A percentile compares a stretch with the other conserved stretches of the same genome.
phyloP scores from a whole-genome alignment of 148 eudicot genomes.

The Rhododendron henanense region DNA sequence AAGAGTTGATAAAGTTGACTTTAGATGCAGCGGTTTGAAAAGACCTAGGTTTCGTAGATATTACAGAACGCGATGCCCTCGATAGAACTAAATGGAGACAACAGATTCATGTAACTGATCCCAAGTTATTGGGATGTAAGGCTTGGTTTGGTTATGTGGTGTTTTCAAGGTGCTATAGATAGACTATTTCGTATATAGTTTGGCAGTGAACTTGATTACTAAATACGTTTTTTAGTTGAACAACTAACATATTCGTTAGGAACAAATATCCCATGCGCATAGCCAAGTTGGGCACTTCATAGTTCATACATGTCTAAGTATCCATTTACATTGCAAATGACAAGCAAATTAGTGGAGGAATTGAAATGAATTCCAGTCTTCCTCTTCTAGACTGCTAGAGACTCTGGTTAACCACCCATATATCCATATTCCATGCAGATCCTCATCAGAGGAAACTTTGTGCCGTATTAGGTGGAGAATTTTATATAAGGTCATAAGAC shows the following conservation, averaged over 20 bases:
- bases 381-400: neutral
- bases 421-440: neutral
- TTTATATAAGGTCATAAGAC: neutral
- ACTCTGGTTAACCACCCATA: neutral
- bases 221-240: neutral
- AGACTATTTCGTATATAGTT: neutral
- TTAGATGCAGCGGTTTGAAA: neutral
- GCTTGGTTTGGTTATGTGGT: neutral
- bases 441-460: neutral
- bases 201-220: neutral
- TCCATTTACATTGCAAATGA: neutral
- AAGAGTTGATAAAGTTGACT: neutral
- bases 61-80: neutral
- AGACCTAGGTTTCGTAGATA: neutral
- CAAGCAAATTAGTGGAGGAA: neutral
- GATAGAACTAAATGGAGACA: neutral
- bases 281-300: neutral
- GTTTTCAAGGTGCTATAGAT: neutral
- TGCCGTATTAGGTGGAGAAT: neutral
- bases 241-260: neutral
- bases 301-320: neutral
- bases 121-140: neutral
- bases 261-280: neutral
- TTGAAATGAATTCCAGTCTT: neutral
- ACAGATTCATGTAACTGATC: neutral